Percentiles rank a stretch among this genome's conserved stretches.
Evolutionary conservation across 257 asterid species (phyloP).

Genomic region (Solanum habrochaites): DNA sequence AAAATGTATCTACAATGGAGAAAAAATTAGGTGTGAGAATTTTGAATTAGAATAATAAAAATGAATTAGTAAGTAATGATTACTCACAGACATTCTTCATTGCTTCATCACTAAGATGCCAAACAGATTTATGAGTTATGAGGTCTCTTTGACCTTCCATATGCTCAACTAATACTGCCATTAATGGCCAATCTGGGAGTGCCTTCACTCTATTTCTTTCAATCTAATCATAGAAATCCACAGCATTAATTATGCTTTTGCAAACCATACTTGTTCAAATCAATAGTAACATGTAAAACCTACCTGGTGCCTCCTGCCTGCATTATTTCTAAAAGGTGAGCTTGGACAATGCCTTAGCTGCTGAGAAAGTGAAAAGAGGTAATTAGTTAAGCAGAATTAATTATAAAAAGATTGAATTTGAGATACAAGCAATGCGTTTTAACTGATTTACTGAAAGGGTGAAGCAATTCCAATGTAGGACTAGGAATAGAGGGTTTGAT

Average conservation of each 20-base stretch:
- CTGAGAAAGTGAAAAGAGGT: conserved; percentile 4
- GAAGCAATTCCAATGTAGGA: conserved; percentile 8
- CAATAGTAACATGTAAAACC: neutral
- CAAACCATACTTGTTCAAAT: too few species aligned
- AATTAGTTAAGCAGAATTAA: neutral
- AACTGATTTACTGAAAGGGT: neutral
- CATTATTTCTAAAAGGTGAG: conserved; percentile 18
- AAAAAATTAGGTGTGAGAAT: neutral
- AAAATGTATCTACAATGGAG: conserved; percentile 39
- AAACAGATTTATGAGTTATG: conserved; percentile 70
- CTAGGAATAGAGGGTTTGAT: conserved; percentile 21
- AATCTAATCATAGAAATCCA: conserved; percentile 5
- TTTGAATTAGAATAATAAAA: too few species aligned
- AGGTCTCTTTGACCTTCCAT: conserved; percentile 75
- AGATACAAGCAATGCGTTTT: neutral
- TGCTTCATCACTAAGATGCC: conserved; percentile 82
- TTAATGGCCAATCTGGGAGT: conserved; percentile 72
- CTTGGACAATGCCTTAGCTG: conserved; percentile 32
- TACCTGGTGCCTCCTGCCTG: conserved; percentile 28
- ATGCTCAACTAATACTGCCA: conserved; percentile 82
- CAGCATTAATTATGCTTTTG: neutral
- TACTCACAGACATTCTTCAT: conserved; percentile 45
- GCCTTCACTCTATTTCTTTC: conserved; percentile 32
- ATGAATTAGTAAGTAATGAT: neutral
- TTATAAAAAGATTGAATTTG: neutral